Conservation (phyloP, 257 asterid species). For the Cruciata laevipes region DNA sequence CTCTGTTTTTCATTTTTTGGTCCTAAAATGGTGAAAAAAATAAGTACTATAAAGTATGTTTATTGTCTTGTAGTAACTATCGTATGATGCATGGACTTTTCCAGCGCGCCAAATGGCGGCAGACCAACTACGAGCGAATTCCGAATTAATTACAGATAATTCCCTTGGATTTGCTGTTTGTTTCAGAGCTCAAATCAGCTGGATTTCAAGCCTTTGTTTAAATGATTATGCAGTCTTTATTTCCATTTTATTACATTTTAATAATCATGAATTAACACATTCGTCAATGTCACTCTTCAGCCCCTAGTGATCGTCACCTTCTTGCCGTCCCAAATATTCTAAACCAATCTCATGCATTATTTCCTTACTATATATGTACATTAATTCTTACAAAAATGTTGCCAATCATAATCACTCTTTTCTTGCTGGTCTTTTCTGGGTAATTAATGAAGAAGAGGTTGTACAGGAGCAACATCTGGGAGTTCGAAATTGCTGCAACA, state of each 20-base stretch:
- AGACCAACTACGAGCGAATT: neutral
- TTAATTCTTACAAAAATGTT: neutral
- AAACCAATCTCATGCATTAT: neutral
- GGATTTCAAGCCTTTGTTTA: neutral
- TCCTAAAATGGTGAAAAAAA: neutral
- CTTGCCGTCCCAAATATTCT: conserved; percentile 28
- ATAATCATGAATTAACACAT: conserved; percentile 5
- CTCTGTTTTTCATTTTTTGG: too few species aligned
- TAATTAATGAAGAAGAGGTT: conserved; percentile 26
- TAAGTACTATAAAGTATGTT: neutral
- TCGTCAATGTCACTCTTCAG: conserved; percentile 14
- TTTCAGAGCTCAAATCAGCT: neutral
- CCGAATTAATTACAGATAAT: neutral
- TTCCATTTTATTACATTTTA: too few species aligned
- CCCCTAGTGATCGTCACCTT: conserved; percentile 5
- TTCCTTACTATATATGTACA: neutral
- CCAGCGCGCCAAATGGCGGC: conserved; percentile 9
- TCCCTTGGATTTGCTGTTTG: neutral
- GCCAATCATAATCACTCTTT: neutral
- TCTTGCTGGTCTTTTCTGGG: neutral
- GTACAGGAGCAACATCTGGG: conserved; percentile 30
- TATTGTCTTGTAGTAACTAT: conserved; percentile 1
- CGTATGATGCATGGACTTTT: conserved; percentile 5
- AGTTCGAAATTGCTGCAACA: conserved; percentile 20
- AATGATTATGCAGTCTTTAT: neutral